Percentiles rank a stretch among this genome's conserved stretches.
Conservation (phyloP, 2,329 filamentous ascomycete genomes). For the Sphaceloma murrayae region DNA sequence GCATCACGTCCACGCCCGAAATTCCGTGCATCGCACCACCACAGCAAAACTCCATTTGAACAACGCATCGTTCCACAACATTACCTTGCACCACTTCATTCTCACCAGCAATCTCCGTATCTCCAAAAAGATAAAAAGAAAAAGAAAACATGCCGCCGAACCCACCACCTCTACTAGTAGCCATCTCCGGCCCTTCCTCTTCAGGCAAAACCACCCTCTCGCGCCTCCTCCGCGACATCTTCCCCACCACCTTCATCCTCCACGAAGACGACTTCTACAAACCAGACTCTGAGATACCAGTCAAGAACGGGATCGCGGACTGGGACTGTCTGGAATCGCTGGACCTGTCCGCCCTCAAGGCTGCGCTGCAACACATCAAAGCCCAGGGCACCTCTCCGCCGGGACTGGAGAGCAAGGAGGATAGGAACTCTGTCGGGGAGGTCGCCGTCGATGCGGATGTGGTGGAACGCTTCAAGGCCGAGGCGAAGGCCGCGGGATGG, state of each 20-base stretch:
- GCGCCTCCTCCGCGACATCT: conserved; percentile 70
- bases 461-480: conserved; percentile 25
- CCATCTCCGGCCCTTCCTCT: conserved; percentile 80
- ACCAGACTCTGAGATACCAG: conserved; percentile 57
- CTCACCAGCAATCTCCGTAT: too few species aligned
- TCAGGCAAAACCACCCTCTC: conserved; percentile 93
- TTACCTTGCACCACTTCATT: too few species aligned
- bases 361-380: conserved; percentile 61
- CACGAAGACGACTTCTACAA: conserved; percentile 97
- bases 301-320: conserved; percentile 56
- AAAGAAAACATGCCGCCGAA: background rate
- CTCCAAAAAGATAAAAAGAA: background rate
- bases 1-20: too few species aligned
- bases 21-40: too few species aligned
- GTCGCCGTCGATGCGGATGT: conserved; percentile 32
- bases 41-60: too few species aligned
- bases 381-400: conserved; percentile 53
- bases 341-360: conserved; percentile 57
- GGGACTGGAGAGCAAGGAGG: conserved; percentile 47
- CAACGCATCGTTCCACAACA: too few species aligned
- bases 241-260: conserved; percentile 64
- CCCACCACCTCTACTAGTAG: conserved; percentile 52
- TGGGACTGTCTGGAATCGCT: conserved; percentile 86
- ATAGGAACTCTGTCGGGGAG: conserved; percentile 43
- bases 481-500: background rate